Base-by-base conservation (phyloP, 2,329 filamentous ascomycete genomes). In the Fusarium pininemorale region DNA sequence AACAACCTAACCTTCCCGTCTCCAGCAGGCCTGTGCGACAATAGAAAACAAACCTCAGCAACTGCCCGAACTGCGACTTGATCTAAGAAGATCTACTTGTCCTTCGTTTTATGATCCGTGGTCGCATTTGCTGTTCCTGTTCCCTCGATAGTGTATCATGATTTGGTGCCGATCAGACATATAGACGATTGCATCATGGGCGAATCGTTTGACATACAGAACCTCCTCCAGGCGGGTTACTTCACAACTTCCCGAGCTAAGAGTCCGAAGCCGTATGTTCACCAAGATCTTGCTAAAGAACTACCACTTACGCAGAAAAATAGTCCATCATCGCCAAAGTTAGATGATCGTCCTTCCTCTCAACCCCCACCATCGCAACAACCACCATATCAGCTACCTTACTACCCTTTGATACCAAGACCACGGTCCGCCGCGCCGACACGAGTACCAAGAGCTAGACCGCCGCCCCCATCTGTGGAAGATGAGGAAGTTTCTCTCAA, bases 381-480 rank as follows among this genome's bases (percentile, higher is more conserved):
- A 35, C 64, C 48, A 20, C 69, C 74, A 32, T 66, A 72, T 48
- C 64, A 76, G n/a, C 51, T 77, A 30, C 61, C 75, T 24, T 67
- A 77, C 59, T 60, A 78, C 28, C 47, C 69, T 50, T 45, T 72
- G 63, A 59, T 68, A 48, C 48, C 73, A 20, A 73, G 75, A 24
- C 53, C 68, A 15, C 70, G 68, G 35, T 74, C 77, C 38, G 53
- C 69, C 30, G 47, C 60, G 20, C 61, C 64, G 48, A 48, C 69
- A 50, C 75, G 75, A 48, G 53, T 62, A 44, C 63, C 78, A 48
- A 81, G 72, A 62, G 77, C 80, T 69, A 86, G 85, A 79, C 90
- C 92, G 11, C 92, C 92, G 4, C 85, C 86, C 24, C 91, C 92
- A 8, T 90, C 82, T 41, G 91, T 92, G 54, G 93, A 95, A 80